Evolutionary conservation across 2,329 filamentous ascomycete genomes (phyloP).

Genomic region (Coleophoma cylindrospora): DNA sequence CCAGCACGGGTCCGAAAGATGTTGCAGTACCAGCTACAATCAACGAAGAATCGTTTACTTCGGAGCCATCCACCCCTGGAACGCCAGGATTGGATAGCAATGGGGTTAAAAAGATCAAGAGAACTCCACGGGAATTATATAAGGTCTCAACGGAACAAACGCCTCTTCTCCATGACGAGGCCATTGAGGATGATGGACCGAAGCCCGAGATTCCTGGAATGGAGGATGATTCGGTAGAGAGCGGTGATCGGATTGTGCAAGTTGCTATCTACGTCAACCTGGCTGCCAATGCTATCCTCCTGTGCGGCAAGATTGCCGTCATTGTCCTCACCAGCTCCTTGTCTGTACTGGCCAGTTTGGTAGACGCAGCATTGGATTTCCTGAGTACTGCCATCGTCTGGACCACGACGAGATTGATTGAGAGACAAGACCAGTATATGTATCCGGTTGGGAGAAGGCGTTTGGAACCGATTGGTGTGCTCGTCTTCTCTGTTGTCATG

Average conservation of each 20-base stretch:
- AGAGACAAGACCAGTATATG: slow-evolving; percentile 31
- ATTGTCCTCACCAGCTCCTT: slow-evolving; percentile 51
- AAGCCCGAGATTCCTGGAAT: slow-evolving; percentile 62
- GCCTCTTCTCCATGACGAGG: slow-evolving; percentile 48
- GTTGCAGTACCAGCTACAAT: slow-evolving; percentile 70
- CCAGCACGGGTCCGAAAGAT: slow-evolving; percentile 38
- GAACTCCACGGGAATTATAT: slow-evolving; percentile 44
- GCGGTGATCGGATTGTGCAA: slow-evolving; percentile 70
- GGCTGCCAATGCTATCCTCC: slow-evolving; percentile 51
- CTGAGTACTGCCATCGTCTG: slow-evolving; percentile 57
- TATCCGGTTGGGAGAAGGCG: slow-evolving; percentile 54
- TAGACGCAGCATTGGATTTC: slow-evolving; percentile 56
- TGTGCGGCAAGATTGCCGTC: slow-evolving; percentile 49
- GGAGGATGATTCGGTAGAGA: slow-evolving; percentile 69
- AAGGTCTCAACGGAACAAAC: slow-evolving; percentile 61
- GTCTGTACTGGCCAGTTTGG: slow-evolving; percentile 55
- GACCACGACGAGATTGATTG: slow-evolving; percentile 53
- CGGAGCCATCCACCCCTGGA: slow-evolving; percentile 11
- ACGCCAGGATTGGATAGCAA: background rate
- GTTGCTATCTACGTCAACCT: slow-evolving; percentile 75
- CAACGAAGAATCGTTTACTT: slow-evolving; percentile 54
- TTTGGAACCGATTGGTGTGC: slow-evolving; percentile 56
- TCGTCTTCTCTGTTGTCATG: slow-evolving; percentile 61
- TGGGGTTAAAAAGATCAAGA: slow-evolving; percentile 5
- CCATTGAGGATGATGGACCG: slow-evolving; percentile 37